These are phyloP conservation scores for Ettlia oleoabundans DNA, from an alignment of 139 green algal species.

Conservation along the genomic window DNA sequence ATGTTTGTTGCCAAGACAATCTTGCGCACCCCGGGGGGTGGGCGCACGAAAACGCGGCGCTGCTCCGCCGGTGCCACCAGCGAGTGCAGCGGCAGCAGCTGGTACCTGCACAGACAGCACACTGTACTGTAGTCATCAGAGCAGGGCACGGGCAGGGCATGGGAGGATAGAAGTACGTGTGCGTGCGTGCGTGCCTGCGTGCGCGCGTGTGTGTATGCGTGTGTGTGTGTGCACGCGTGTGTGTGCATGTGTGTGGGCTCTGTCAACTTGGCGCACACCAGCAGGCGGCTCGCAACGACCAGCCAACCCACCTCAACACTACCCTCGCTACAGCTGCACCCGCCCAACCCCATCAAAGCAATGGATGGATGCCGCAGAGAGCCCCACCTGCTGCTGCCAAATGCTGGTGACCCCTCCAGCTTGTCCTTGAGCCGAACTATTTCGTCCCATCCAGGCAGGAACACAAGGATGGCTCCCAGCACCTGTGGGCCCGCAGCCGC, in stretches of 20 bases:
- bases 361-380: too few species aligned
- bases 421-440: constrained; percentile 77
- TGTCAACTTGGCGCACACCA: too few species aligned
- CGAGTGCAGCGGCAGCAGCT: constrained; percentile 79
- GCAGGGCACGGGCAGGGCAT: neutral
- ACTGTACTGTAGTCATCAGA: too few species aligned
- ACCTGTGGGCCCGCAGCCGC: neutral
- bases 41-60: constrained; percentile 68
- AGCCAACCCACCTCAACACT: neutral
- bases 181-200: too few species aligned
- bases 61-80: constrained; percentile 77
- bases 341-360: neutral
- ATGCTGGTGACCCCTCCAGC: constrained; percentile 48
- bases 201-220: too few species aligned
- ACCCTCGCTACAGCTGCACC: neutral
- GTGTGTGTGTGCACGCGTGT: too few species aligned
- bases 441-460: constrained; percentile 89
- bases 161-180: neutral
- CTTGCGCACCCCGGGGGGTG: constrained; percentile 73
- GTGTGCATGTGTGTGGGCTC: too few species aligned
- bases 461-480: constrained; percentile 79
- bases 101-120: constrained; percentile 32
- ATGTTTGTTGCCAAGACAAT: constrained; percentile 90
- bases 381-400: constrained; percentile 40
- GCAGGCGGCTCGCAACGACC: neutral